A percentile compares a stretch with the other conserved stretches of the same genome.
Evolutionary conservation across 2,329 filamentous ascomycete genomes (phyloP).

Genomic region (Fusarium sp.): DNA sequence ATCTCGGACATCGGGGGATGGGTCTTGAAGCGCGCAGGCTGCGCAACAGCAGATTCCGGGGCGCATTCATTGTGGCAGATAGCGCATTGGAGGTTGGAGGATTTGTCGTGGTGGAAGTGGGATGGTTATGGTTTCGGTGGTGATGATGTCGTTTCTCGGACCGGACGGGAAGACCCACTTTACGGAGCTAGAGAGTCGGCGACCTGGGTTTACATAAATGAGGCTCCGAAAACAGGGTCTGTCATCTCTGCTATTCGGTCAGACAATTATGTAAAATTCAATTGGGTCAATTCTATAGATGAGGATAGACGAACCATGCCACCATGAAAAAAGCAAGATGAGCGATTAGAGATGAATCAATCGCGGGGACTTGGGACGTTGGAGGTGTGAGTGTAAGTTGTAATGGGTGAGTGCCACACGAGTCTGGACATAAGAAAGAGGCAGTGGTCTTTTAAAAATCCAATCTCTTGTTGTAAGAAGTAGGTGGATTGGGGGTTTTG

Average conservation of each 20-base stretch:
- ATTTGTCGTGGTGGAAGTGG: background rate
- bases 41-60: conserved; percentile 43
- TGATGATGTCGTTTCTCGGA: conserved; percentile 31
- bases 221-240: background rate
- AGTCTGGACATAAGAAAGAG: no score
- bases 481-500: no score
- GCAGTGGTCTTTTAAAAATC: no score
- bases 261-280: background rate
- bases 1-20: conserved; percentile 20
- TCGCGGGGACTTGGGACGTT: no score
- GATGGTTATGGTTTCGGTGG: conserved; percentile 6
- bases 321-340: background rate
- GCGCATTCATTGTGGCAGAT: conserved; percentile 44
- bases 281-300: background rate
- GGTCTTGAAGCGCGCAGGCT: conserved; percentile 38
- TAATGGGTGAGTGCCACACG: no score
- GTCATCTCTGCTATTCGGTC: background rate
- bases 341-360: background rate
- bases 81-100: conserved; percentile 17
- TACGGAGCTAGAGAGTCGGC: background rate
- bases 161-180: conserved; percentile 16
- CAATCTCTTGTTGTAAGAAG: no score
- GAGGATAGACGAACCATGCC: no score
- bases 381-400: background rate
- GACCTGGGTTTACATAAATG: background rate